A percentile compares a stretch with the other conserved stretches of the same genome.
Evolutionary conservation across 2,329 filamentous ascomycete genomes (phyloP).

Genomic region (Hortaea sp.): DNA sequence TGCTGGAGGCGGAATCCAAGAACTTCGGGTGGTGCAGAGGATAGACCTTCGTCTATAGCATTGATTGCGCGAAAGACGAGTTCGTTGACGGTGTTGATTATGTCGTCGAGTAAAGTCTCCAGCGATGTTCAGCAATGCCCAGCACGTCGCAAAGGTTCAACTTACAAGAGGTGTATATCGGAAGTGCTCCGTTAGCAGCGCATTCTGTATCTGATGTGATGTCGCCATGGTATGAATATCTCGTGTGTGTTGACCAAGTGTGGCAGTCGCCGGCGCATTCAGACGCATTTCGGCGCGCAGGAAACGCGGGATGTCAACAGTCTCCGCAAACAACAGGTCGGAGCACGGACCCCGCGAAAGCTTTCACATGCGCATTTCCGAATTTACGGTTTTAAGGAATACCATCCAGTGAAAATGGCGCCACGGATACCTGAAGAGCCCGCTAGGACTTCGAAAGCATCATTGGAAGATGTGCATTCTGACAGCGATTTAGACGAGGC

Average conservation of each 20-base stretch:
- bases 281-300: background rate
- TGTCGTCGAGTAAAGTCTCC: conserved; percentile 89
- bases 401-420: background rate
- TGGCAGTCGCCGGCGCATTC: conserved; percentile 6
- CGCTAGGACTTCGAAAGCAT: background rate
- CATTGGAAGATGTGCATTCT: background rate
- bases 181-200: conserved; percentile 87
- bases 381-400: background rate
- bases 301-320: background rate
- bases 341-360: background rate
- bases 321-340: background rate
- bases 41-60: conserved; percentile 73
- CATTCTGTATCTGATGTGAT: conserved; percentile 37
- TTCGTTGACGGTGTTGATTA: conserved; percentile 94
- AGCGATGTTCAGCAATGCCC: background rate
- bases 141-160: background rate
- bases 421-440: background rate
- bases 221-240: conserved; percentile 29
- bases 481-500: background rate
- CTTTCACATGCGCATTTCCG: background rate
- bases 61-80: conserved; percentile 83
- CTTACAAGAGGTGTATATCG: conserved; percentile 80
- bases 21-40: conserved; percentile 59
- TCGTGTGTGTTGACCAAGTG: background rate
- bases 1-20: conserved; percentile 57